phyloP scores from a whole-genome alignment of 2,329 filamentous ascomycete species.

The Hyphodiscus sp. region DNA sequence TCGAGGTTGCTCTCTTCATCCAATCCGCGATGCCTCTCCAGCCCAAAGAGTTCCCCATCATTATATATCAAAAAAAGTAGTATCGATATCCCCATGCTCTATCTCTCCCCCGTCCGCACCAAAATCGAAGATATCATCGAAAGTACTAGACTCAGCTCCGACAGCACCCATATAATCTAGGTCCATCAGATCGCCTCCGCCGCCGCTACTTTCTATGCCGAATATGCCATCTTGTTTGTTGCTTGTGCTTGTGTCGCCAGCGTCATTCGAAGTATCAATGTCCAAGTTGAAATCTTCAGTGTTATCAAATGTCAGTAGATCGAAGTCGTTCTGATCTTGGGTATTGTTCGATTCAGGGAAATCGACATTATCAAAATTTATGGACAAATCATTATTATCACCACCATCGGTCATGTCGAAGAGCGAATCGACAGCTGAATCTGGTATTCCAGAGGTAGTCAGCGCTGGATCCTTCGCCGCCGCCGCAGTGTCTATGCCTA shows the following conservation, averaged over 20 bases:
- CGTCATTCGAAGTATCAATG: conserved; percentile 14
- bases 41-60: background rate
- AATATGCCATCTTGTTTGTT: conserved; percentile 22
- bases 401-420: conserved; percentile 22
- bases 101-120: conserved; percentile 19
- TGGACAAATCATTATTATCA: conserved; percentile 11
- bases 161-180: conserved; percentile 47
- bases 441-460: conserved; percentile 14
- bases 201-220: conserved; percentile 10
- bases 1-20: background rate
- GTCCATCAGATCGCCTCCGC: conserved; percentile 29
- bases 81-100: conserved; percentile 26
- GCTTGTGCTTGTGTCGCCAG: conserved; percentile 8
- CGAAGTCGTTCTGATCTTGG: conserved; percentile 24
- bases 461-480: conserved; percentile 10
- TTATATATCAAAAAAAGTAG: conserved; percentile 25
- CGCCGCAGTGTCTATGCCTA: conserved; percentile 22
- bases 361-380: conserved; percentile 26
- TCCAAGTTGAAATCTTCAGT: conserved; percentile 36
- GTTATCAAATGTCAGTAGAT: conserved; percentile 27
- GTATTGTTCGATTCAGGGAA: conserved; percentile 18
- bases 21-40: background rate
- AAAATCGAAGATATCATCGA: conserved; percentile 27
- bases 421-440: conserved; percentile 24
- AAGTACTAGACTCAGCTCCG: conserved; percentile 24